phyloP scores from a whole-genome alignment of 164 flowering plant species.

The Akebia trifoliata region DNA sequence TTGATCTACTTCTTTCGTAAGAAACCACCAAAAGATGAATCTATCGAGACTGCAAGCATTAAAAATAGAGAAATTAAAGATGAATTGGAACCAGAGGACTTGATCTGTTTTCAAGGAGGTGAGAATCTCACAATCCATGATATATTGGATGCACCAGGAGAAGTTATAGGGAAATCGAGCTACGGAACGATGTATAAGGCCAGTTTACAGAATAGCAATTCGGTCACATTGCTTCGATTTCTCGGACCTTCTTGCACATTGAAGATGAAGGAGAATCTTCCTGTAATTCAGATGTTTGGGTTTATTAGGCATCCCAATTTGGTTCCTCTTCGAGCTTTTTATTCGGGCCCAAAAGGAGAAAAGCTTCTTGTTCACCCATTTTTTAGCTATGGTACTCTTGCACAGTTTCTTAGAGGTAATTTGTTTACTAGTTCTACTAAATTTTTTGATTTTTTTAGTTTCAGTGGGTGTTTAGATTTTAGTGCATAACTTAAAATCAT shows the following conservation, averaged over 20 bases:
- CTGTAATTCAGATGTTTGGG: conserved; percentile 52
- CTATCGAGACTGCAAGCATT: conserved; percentile 22
- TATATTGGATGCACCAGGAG: conserved; percentile 90
- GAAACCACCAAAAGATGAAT: conserved; percentile 15
- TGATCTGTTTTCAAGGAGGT: conserved; percentile 60
- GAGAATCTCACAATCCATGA: conserved; percentile 59
- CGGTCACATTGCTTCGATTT: conserved; percentile 63
- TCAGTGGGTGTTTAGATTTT: not conserved
- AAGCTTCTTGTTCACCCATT: conserved; percentile 88
- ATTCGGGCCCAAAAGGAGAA: conserved; percentile 83
- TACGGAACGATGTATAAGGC: conserved; percentile 92
- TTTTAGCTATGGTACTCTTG: conserved; percentile 50
- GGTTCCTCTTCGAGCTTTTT: conserved; percentile 78
- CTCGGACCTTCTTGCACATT: conserved; percentile 67
- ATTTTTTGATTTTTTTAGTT: not conserved
- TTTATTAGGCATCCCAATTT: conserved; percentile 65
- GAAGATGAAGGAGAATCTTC: conserved; percentile 32
- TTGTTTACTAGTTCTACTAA: not conserved
- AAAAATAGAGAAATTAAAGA: conserved; percentile 14
- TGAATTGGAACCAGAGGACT: conserved; percentile 35
- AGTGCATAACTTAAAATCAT: not conserved
- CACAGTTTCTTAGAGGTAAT: conserved; percentile 71
- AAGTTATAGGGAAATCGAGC: conserved; percentile 86
- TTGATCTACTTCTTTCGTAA: conserved; percentile 31
- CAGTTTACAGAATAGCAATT: conserved; percentile 32